Conservation (phyloP, 495 filamentous ascomycete genomes). For the Penicillium mononematosum region DNA sequence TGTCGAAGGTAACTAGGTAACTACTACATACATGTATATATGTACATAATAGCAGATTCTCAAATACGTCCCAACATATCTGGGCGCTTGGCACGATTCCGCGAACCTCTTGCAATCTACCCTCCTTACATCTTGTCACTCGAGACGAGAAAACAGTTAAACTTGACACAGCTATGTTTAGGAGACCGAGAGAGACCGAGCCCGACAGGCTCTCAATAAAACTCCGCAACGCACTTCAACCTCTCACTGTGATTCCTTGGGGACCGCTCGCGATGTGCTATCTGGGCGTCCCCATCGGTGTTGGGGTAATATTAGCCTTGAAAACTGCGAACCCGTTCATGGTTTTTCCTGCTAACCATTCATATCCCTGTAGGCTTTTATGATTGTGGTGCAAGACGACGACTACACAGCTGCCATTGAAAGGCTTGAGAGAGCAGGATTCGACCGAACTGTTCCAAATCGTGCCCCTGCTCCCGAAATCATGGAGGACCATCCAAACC, state of each 20-base stretch:
- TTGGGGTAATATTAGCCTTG: slow-evolving; percentile 17
- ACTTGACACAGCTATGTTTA: neutral
- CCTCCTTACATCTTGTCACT: too few relatives aligned
- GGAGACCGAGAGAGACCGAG: slow-evolving; percentile 18
- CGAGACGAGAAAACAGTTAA: too few relatives aligned
- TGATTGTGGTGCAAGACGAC: slow-evolving; percentile 27
- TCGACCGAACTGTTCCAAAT: slow-evolving; percentile 18
- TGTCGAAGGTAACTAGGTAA: too few relatives aligned
- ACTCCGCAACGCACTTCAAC: slow-evolving; percentile 16
- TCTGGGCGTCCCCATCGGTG: slow-evolving; percentile 22
- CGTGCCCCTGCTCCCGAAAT: slow-evolving; percentile 22
- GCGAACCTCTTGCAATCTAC: too few relatives aligned
- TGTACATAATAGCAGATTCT: too few relatives aligned
- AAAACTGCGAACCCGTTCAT: too few relatives aligned
- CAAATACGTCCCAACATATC: too few relatives aligned
- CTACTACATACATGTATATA: too few relatives aligned
- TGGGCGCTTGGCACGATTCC: too few relatives aligned
- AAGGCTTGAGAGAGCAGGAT: slow-evolving; percentile 23
- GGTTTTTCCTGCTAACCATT: slow-evolving; percentile 10
- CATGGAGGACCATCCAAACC: slow-evolving; percentile 20
- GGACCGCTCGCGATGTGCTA: slow-evolving; percentile 21
- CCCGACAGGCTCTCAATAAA: slow-evolving; percentile 18
- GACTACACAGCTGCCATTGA: slow-evolving; percentile 20
- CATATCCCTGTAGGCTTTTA: slow-evolving; percentile 15
- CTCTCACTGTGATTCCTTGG: slow-evolving; percentile 20